These are phyloP conservation scores for Fusarium oxysporum DNA, from an alignment of 2,329 filamentous ascomycete species.

Conservation along the genomic window DNA sequence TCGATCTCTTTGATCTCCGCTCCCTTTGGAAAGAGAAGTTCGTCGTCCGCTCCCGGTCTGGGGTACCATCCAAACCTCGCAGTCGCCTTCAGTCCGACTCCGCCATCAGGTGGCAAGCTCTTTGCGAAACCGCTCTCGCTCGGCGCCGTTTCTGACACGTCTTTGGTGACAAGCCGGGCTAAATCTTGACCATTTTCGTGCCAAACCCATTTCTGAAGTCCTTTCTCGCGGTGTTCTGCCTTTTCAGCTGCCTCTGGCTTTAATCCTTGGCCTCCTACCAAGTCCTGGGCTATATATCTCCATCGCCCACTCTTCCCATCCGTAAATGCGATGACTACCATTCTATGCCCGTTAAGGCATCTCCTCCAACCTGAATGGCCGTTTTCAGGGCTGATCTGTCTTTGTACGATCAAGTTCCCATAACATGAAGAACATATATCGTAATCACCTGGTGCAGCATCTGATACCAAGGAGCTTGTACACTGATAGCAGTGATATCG, in stretches of 20 bases:
- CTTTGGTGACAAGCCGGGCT: slow-evolving; percentile 62
- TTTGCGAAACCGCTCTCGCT: slow-evolving; percentile 45
- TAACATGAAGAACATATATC: slow-evolving; percentile 89
- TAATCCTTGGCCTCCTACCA: slow-evolving; percentile 81
- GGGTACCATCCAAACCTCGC: slow-evolving; percentile 87
- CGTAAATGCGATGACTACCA: slow-evolving; percentile 83
- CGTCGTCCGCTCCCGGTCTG: slow-evolving; percentile 71
- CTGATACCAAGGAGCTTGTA: slow-evolving; percentile 61
- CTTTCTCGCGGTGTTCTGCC: slow-evolving; percentile 48
- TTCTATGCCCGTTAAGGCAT: slow-evolving; percentile 83
- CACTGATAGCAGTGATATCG: slow-evolving; percentile 87
- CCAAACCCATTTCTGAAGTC: slow-evolving; percentile 66
- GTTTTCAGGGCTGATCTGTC: slow-evolving; percentile 78
- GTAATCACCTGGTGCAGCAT: slow-evolving; percentile 76
- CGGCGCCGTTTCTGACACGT: slow-evolving; percentile 61
- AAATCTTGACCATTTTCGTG: slow-evolving; percentile 53
- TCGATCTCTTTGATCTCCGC: slow-evolving; percentile 87
- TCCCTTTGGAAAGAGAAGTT: slow-evolving; percentile 84
- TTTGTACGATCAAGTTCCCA: slow-evolving; percentile 69
- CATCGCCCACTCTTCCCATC: slow-evolving; percentile 74
- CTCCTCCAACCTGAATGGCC: slow-evolving; percentile 85
- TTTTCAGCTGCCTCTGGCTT: slow-evolving; percentile 65
- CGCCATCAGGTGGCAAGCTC: slow-evolving; percentile 79
- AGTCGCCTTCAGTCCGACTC: slow-evolving; percentile 70
- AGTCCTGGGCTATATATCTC: slow-evolving; percentile 74